Percentiles rank a stretch among this genome's conserved stretches.
Evolutionary conservation across 2,329 filamentous ascomycete genomes (phyloP).

Genomic region (Rutstroemia sp.): DNA sequence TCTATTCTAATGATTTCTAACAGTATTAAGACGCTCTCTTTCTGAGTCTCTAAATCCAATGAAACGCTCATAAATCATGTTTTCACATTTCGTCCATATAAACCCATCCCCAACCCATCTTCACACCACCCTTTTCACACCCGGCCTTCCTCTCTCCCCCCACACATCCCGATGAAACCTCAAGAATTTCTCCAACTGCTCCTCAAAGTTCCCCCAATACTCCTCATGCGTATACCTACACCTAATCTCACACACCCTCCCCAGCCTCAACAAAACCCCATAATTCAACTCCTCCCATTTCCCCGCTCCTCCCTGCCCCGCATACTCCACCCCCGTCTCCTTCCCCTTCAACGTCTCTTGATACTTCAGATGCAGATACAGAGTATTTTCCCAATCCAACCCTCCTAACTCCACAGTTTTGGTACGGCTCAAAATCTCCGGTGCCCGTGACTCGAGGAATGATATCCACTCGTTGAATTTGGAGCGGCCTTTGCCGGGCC

Average conservation of each 20-base stretch:
- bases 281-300: conserved; percentile 1
- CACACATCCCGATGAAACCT: background rate
- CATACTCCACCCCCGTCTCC: background rate
- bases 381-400: conserved; percentile 3
- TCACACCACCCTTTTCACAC: background rate
- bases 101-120: background rate
- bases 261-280: background rate
- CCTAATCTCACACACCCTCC: background rate
- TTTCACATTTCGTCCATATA: background rate
- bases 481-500: background rate
- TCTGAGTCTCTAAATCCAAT: too few species aligned
- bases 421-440: background rate
- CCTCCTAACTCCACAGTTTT: background rate
- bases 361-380: conserved; percentile 4
- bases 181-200: background rate
- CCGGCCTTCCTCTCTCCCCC: background rate
- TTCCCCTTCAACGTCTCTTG: background rate
- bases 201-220: conserved; percentile 5
- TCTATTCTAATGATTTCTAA: background rate
- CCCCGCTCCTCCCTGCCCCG: conserved; percentile 1
- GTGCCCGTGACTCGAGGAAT: background rate
- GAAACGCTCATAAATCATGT: background rate
- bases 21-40: background rate
- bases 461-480: background rate
- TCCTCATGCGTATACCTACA: conserved; percentile 1